These are phyloP conservation scores for Plasmodium gonderi DNA, from an alignment of 169 alveolate genomes.

Conservation along the genomic window DNA sequence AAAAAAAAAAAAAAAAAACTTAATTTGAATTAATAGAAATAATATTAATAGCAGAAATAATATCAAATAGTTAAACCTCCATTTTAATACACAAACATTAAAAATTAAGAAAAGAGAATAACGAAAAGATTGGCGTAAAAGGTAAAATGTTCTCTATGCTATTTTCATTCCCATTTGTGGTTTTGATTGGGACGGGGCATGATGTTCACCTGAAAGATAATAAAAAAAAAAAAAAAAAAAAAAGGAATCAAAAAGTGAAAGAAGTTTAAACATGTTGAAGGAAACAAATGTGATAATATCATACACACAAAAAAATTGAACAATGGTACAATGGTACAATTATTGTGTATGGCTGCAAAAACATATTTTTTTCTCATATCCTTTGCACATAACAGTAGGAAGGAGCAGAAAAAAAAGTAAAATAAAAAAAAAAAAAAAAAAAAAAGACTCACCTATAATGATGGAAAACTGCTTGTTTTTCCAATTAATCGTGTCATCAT, in stretches of 20 bases:
- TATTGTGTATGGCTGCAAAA: background rate
- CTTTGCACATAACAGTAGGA: background rate
- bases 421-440: no score
- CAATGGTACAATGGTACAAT: background rate
- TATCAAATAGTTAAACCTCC: background rate
- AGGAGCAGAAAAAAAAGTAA: background rate
- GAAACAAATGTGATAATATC: background rate
- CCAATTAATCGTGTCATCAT: conserved; percentile 71
- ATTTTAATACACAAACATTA: conserved; percentile 4
- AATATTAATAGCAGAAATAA: background rate
- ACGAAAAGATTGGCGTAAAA: background rate
- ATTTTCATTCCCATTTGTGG: conserved; percentile 73
- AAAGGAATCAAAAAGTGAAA: background rate
- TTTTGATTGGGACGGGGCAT: conserved; percentile 71
- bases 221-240: background rate
- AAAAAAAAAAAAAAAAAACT: background rate
- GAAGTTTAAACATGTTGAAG: background rate
- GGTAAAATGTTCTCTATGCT: conserved; percentile 16
- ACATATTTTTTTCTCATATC: background rate
- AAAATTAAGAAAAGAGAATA: background rate
- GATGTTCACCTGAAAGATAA: conserved; percentile 54
- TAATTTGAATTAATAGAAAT: conserved; percentile 5
- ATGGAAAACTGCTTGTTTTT: conserved; percentile 59
- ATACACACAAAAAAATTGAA: background rate
- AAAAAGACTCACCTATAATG: conserved; percentile 43